Evolutionary conservation across 1,284 basidiomycete genomes (phyloP).

Genomic region (Rhodotorula sp.): DNA sequence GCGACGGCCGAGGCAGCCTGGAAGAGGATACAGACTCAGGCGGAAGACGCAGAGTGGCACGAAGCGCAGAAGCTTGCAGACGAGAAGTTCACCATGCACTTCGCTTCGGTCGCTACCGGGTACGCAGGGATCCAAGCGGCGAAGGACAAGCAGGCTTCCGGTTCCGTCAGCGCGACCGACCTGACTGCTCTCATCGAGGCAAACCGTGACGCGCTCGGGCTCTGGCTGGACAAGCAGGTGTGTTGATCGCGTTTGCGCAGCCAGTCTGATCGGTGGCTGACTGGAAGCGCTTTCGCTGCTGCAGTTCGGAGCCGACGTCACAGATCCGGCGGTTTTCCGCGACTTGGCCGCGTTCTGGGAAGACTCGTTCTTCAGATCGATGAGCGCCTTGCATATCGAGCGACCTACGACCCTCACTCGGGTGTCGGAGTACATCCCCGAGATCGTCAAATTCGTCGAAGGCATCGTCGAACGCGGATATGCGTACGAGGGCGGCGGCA

Average conservation of each 20-base stretch:
- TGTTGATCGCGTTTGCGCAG: constrained; percentile 22
- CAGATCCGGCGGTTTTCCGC: constrained; percentile 83
- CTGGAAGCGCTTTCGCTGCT: constrained; percentile 4
- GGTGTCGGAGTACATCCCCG: constrained; percentile 95
- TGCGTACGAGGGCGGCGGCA: constrained; percentile 75
- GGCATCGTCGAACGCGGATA: constrained; percentile 84
- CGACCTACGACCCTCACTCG: constrained; percentile 89
- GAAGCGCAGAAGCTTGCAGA: constrained; percentile 69
- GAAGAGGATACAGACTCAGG: constrained; percentile 57
- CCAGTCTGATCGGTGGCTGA: neutral
- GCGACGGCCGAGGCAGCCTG: constrained; percentile 60
- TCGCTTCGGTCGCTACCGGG: constrained; percentile 59
- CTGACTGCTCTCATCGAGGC: constrained; percentile 66
- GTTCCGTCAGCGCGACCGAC: constrained; percentile 45
- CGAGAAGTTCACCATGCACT: constrained; percentile 88
- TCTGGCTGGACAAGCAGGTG: constrained; percentile 73
- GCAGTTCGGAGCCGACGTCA: constrained; percentile 75
- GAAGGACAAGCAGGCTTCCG: constrained; percentile 13
- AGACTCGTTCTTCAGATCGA: constrained; percentile 84
- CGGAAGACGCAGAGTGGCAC: constrained; percentile 60
- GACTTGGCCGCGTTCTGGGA: constrained; percentile 89
- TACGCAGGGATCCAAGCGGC: constrained; percentile 25
- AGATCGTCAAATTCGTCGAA: constrained; percentile 87
- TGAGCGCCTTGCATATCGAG: constrained; percentile 80
- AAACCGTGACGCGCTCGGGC: constrained; percentile 71